Conservation (phyloP, 75 land plant genomes). For the Cunninghamia lanceolata region DNA sequence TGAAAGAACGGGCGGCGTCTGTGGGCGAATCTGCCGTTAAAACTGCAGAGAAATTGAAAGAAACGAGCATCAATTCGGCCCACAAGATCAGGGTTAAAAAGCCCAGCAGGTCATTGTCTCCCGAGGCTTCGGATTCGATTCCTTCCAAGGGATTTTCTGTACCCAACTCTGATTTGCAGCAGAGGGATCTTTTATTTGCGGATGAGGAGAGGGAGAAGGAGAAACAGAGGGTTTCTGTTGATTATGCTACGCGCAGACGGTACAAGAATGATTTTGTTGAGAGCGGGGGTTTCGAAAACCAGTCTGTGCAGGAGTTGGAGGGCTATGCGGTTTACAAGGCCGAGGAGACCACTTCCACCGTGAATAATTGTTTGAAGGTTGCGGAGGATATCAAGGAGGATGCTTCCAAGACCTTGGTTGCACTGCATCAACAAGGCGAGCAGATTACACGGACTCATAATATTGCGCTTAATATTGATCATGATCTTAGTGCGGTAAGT, state of each 20-base stretch:
- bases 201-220: neutral
- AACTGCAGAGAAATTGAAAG: conserved; percentile 17
- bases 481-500: conserved; percentile 48
- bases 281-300: conserved; percentile 38
- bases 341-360: conserved; percentile 47
- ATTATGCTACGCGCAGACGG: neutral
- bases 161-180: neutral
- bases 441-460: conserved; percentile 62
- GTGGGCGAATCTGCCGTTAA: conserved; percentile 13
- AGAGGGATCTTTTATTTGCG: neutral
- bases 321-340: conserved; percentile 48
- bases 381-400: conserved; percentile 67
- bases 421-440: conserved; percentile 63
- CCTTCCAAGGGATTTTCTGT: neutral
- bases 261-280: conserved; percentile 22
- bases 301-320: conserved; percentile 54
- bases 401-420: conserved; percentile 41
- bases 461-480: conserved; percentile 42
- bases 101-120: neutral
- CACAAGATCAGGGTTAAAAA: conserved; percentile 10
- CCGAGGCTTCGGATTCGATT: neutral
- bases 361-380: conserved; percentile 42
- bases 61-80: conserved; percentile 6
- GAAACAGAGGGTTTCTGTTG: neutral
- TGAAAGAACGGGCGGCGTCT: conserved; percentile 11